Evolutionary conservation across 306 rosid species (phyloP).

Genomic region (Cucumis hystrix): DNA sequence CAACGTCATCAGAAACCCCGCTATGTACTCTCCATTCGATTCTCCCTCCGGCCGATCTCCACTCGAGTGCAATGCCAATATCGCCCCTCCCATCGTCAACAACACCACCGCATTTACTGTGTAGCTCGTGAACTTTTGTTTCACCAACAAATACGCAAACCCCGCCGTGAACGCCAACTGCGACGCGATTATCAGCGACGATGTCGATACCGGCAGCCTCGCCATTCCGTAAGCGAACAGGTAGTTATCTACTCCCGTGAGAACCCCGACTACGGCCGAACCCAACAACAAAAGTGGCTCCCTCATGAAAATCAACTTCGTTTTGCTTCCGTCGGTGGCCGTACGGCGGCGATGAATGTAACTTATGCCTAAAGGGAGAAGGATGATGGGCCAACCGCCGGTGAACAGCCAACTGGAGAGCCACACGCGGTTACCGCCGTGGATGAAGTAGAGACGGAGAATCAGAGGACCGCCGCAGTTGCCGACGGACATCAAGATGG

Average conservation of each 20-base stretch:
- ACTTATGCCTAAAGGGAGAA: slow-evolving; percentile 28
- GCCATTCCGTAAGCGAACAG: slow-evolving; percentile 54
- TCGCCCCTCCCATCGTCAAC: slow-evolving; percentile 48
- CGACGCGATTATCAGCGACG: slow-evolving; percentile 33
- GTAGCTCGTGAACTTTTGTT: slow-evolving; percentile 50
- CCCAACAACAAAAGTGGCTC: slow-evolving; percentile 25
- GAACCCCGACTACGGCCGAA: slow-evolving; percentile 25
- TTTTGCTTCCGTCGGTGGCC: background rate
- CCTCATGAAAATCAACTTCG: slow-evolving; percentile 23
- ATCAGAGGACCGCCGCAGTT: slow-evolving; percentile 51
- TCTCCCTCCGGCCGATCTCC: slow-evolving; percentile 63
- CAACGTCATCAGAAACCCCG: slow-evolving; percentile 56
- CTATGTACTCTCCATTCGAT: slow-evolving; percentile 28
- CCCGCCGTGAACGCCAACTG: slow-evolving; percentile 59
- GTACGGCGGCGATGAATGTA: slow-evolving; percentile 27
- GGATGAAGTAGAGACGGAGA: slow-evolving; percentile 63
- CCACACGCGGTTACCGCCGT: slow-evolving; percentile 64
- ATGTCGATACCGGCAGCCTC: slow-evolving; percentile 54
- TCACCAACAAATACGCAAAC: slow-evolving; percentile 37
- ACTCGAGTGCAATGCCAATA: slow-evolving; percentile 43
- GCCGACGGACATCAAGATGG: slow-evolving; percentile 26
- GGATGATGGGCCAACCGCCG: slow-evolving; percentile 47
- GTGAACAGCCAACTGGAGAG: slow-evolving; percentile 49
- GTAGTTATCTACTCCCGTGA: slow-evolving; percentile 52
- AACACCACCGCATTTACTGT: slow-evolving; percentile 44